Evolutionary conservation across 257 asterid genomes (phyloP), one percentile per base, ranked within the genome.

Genomic region (Scutellaria galericulata): DNA sequence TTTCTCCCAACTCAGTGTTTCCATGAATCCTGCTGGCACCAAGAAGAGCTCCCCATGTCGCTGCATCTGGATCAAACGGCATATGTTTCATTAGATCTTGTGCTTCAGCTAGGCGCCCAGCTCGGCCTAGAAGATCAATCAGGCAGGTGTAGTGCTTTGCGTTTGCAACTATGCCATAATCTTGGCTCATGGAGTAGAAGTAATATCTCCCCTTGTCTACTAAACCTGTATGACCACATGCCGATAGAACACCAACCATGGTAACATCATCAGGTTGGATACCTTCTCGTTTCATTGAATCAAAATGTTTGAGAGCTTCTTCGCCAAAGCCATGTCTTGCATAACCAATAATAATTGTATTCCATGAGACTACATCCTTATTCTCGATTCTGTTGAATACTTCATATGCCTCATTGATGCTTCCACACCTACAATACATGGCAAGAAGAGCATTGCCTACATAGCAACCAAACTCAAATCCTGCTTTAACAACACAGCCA

Each of bases 1-100:
- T 88, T 88, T 94, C 97, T 60, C 97, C 99, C 64, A 94, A 73
- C 76, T 78, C 83, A 10, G 95, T 83, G 72, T 88, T 83, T 15
- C 97, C 97, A 54, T 94, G 98, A 53, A 88, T 92, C 80, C 93
- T 81, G 81, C 99, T 87, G 57, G 99, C 99, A 66, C 97, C 98
- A 20, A 94, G 97, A 59, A 94, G 92, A 50, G 99, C 96, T 68
- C 98, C 97, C 99, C 99, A 94, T 15, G 98, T 87, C 50, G 97
- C 96, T 77, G 99, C 96, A 57, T 94, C 97, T 48, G 99, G 95
- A 75, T 91, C 95, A 11, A 87, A 86, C 40, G 98, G 92, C 97
- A 91, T 89, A 55, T 61, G 77, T 66, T 47, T 80, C 82, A 94
- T 86, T 58, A 91, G 82, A 64, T 82, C 79, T 73, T 88, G 87